Base-by-base conservation (phyloP, 179 eudicot genomes). In the Spergularia azorica region DNA sequence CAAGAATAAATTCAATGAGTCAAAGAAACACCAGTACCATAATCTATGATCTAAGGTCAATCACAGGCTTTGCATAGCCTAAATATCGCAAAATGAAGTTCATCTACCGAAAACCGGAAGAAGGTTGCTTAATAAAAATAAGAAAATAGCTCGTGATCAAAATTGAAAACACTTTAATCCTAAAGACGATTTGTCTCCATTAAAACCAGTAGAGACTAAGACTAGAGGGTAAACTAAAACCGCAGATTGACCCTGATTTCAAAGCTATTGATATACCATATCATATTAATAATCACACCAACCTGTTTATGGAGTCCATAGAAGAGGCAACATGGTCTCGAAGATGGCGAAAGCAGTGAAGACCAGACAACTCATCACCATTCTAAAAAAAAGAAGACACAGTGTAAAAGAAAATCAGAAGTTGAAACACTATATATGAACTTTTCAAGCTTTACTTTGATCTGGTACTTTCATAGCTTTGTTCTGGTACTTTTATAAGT, bases 321-420 rank as follows among this genome's bases (percentile, higher is more conserved):
- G 98, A 87, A 80, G 90, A 77, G 51, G 90, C 87, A 76, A 95
- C 86, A 81, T 90, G 92, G 83, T 91, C 94, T 67, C 92, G 90
- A 76, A 95, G 94, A 87, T 91, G 98, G 76, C 97, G 97, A 82
- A 95, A 95, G 84, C 98, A 95, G 77, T 95, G 98, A 72, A 95
- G 80, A 77, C 99, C 99, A 41, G 97, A 86, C 86, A 95, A 84
- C 81, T 95, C 98, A 67, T 90, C 95, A 26, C 94, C 96, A 67
- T 88, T 93, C 99, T 95, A 82, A 71, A 74, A 77, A 79, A 15
- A 79, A 62, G 51, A 16, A 43, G 32, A 60, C 62, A 54, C 14
- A 8, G 56, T n/a, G 10, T 3, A 55, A 80, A 14, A 67, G 36
- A 46, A 43, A 71, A 68, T 57, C 64, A 73, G 72, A 51, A 62